Evolutionary conservation across 768 basidiomycete species (phyloP).

Genomic region (Podaxis mareebaensis): DNA sequence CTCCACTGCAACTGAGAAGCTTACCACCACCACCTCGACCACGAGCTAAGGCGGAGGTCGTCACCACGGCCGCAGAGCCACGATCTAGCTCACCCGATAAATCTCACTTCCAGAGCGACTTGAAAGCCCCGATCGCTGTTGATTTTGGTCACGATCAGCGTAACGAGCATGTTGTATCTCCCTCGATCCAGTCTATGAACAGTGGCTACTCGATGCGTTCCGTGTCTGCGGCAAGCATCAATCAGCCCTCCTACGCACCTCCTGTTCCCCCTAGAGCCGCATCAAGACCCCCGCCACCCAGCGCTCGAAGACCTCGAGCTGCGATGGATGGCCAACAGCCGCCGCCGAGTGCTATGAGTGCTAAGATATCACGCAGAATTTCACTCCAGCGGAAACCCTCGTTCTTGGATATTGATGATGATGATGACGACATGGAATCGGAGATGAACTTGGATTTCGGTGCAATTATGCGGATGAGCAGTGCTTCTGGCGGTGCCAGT

Average conservation of each 20-base stretch:
- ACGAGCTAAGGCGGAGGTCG: constrained; percentile 30
- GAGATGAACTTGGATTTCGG: constrained; percentile 18
- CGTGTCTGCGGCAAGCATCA: not conserved
- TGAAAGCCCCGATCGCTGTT: not conserved
- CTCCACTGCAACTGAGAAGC: constrained; percentile 34
- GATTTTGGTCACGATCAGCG: constrained; percentile 11
- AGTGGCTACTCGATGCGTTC: not conserved
- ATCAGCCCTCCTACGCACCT: constrained; percentile 33
- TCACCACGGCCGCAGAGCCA: constrained; percentile 14
- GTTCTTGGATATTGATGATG: constrained; percentile 69
- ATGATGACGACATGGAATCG: constrained; percentile 37
- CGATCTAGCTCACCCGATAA: not conserved
- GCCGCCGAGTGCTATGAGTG: constrained; percentile 37
- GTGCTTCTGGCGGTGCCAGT: constrained; percentile 9
- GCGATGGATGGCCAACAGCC: constrained; percentile 28
- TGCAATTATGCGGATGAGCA: constrained; percentile 18
- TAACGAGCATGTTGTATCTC: not conserved
- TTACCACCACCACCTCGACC: constrained; percentile 60
- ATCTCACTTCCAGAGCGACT: not conserved
- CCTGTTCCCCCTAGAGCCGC: constrained; percentile 3
- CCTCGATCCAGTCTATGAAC: constrained; percentile 5
- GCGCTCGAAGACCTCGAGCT: constrained; percentile 6
- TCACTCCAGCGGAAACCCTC: constrained; percentile 69
- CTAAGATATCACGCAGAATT: constrained; percentile 39
- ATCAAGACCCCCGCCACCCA: constrained; percentile 11